Conservation (phyloP, 2,329 filamentous ascomycete genomes). For the Karstenula rhodostoma region DNA sequence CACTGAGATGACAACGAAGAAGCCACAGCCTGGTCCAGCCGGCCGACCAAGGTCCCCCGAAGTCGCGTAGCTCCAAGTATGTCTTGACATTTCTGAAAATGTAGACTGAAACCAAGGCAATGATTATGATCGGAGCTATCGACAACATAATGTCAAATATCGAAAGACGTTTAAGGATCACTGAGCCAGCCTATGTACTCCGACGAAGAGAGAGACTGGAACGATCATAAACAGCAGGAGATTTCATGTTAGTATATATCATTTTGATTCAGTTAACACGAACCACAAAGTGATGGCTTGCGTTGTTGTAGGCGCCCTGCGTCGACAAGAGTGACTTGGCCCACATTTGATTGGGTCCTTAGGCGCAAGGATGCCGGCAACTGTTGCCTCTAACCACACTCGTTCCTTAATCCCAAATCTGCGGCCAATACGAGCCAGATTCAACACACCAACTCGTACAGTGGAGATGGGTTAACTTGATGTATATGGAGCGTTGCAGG, state of each 20-base stretch:
- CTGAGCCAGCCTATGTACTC: not conserved
- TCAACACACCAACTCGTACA: not conserved
- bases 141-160: not conserved
- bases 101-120: not conserved
- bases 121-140: not conserved
- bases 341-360: not conserved
- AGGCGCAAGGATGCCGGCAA: not conserved
- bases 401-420: not conserved
- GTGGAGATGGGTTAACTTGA: too few species aligned
- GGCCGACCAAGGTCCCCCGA: constrained; percentile 1
- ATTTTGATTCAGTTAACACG: too few species aligned
- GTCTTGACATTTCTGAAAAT: not conserved
- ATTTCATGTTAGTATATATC: not conserved
- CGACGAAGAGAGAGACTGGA: not conserved
- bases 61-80: not conserved
- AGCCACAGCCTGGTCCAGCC: constrained; percentile 4
- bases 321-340: not conserved
- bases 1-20: not conserved
- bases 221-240: not conserved
- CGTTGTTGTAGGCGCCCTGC: not conserved
- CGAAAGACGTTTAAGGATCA: not conserved
- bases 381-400: not conserved
- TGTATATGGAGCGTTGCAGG: too few species aligned
- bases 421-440: not conserved
- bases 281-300: too few species aligned